A percentile compares a stretch with the other conserved stretches of the same genome.
Evolutionary conservation across 2,329 filamentous ascomycete genomes (phyloP).

Genomic region (Arthrocladium fulminans): DNA sequence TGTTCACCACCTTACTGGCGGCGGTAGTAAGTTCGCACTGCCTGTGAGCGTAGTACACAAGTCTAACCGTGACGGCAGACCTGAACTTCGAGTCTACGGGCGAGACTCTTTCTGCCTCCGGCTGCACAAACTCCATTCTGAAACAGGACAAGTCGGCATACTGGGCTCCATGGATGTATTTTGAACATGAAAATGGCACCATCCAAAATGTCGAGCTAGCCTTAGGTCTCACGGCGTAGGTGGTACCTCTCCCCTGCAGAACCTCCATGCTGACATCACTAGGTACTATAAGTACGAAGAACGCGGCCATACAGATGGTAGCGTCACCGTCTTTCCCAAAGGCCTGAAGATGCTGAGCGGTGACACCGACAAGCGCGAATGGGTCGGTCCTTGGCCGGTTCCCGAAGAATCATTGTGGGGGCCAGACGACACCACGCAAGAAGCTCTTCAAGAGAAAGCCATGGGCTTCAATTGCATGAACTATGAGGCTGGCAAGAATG

Average conservation of each 20-base stretch:
- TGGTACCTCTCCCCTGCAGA: constrained; percentile 24
- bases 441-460: constrained; percentile 65
- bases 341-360: constrained; percentile 79
- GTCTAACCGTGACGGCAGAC: constrained; percentile 38
- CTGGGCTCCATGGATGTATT: constrained; percentile 75
- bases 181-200: constrained; percentile 58
- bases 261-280: constrained; percentile 5
- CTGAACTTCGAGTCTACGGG: constrained; percentile 52
- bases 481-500: constrained; percentile 53
- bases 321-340: constrained; percentile 55
- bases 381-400: constrained; percentile 58
- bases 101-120: constrained; percentile 47
- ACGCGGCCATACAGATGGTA: constrained; percentile 6
- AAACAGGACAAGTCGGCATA: constrained; percentile 79
- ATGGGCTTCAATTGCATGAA: constrained; percentile 93
- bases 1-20: constrained; percentile 67
- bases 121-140: constrained; percentile 75
- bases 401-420: constrained; percentile 64
- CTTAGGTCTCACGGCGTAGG: constrained; percentile 78
- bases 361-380: constrained; percentile 58
- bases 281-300: constrained; percentile 59
- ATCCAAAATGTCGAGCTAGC: constrained; percentile 62
- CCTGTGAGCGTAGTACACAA: background rate
- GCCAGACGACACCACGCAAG: constrained; percentile 56
- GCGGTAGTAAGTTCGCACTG: constrained; percentile 51